Base-by-base conservation (phyloP, 1,139 yeast species). In the Zygosaccharomyces pseudobailii region DNA sequence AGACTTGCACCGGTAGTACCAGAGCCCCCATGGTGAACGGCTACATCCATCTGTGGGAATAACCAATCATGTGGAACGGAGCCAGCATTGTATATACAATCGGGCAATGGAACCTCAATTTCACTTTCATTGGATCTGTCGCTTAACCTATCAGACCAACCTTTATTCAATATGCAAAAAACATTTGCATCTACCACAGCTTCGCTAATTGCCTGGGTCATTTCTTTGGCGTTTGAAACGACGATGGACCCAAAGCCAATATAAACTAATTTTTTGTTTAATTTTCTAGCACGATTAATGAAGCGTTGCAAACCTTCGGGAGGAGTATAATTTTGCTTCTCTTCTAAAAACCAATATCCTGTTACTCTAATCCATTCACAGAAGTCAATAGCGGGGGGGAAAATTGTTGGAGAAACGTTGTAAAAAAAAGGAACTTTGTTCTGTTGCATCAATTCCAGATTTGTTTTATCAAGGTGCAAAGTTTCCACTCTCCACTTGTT, bases 191-290 rank as follows among this genome's bases (percentile, higher is more conserved):
- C 79, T 10, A 73, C 55, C 2, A 90, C 96, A 0, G 96, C 92
- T 27, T 84, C 84, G 19, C 84, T 78, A 13, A 92, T 80, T 0
- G 96, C 87, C 54, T 75, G 67, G 0, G 97, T 88, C 66, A 92
- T 73, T 46, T 80, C 86, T 45, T 72, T 76, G 1, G 97, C 90
- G 63, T 90, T 82, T 5, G 82, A 76, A 2, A 90, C 97, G 6
- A 90, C 96, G 64, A 90, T 90, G 0, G 96, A 88, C 0, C 98
- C 98, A 70, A 90, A 90, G 0, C 98, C 98, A 63, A 90, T 85
- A 63, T 90, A 90, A 0, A 89, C 95, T 30, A 90, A 57, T 59
- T 85, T 86, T 65, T 84, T 85, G 0, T 71, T 70, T 47, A 81
- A 84, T 0, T 59, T 58, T 39, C 74, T 70, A 0, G 97, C 96